Percentiles rank a stretch among this genome's conserved stretches.
Evolutionary conservation across 768 basidiomycete species (phyloP).

Genomic region (Collybia sp.): DNA sequence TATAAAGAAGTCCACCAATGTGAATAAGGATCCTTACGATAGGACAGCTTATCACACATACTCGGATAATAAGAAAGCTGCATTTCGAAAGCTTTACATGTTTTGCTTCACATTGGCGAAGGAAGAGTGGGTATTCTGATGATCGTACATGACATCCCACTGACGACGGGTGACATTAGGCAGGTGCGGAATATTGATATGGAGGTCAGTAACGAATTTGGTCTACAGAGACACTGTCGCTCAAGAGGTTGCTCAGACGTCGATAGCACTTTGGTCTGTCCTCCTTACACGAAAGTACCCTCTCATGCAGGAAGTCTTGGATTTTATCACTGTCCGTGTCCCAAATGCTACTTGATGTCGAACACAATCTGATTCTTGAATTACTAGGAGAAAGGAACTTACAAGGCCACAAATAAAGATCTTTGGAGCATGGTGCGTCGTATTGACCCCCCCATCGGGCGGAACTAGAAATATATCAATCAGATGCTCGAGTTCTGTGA

Average conservation of each 20-base stretch:
- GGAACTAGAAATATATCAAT: constrained; percentile 2
- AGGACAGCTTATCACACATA: constrained; percentile 45
- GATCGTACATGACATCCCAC: not conserved
- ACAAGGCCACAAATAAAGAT: constrained; percentile 81
- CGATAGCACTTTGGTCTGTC: constrained; percentile 73
- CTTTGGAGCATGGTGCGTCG: constrained; percentile 75
- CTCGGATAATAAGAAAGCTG: constrained; percentile 39
- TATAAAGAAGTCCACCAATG: constrained; percentile 22
- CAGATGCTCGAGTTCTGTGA: constrained; percentile 78
- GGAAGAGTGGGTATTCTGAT: constrained; percentile 48
- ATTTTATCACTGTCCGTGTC: constrained; percentile 56
- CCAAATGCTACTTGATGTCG: not conserved
- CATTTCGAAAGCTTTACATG: constrained; percentile 62
- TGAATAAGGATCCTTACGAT: constrained; percentile 52
- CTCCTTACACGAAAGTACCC: constrained; percentile 64
- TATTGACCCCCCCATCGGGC: not conserved
- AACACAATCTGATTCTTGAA: constrained; percentile 8
- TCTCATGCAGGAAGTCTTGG: constrained; percentile 57
- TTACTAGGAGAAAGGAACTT: constrained; percentile 48
- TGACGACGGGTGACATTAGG: constrained; percentile 26
- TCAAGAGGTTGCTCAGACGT: constrained; percentile 39
- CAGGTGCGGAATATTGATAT: constrained; percentile 76
- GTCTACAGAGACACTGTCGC: not conserved
- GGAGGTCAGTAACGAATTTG: constrained; percentile 47
- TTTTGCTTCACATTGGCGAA: constrained; percentile 73